Evolutionary conservation across 257 asterid genomes (phyloP).

Genomic region (Solanum arcanum): DNA sequence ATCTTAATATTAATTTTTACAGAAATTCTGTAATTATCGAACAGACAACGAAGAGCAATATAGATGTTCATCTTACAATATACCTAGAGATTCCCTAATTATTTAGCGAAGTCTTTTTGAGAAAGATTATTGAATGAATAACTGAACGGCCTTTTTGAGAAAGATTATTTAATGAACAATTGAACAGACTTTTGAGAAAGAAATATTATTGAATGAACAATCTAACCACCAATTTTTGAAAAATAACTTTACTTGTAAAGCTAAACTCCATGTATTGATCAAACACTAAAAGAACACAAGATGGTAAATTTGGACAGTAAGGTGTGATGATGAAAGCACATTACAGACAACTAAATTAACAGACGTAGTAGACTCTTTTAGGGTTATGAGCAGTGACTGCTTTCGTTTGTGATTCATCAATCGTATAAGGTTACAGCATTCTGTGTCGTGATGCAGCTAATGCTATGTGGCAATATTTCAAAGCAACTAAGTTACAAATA

Average conservation of each 20-base stretch:
- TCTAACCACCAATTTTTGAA: background rate
- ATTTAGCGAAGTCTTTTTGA: background rate
- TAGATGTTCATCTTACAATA: background rate
- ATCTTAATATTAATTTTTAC: background rate
- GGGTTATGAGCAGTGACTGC: background rate
- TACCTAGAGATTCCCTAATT: background rate
- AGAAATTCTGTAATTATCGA: background rate
- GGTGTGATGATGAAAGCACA: background rate
- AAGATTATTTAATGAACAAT: too few species aligned
- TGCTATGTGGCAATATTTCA: background rate
- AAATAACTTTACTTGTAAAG: background rate
- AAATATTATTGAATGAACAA: background rate
- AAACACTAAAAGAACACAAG: background rate
- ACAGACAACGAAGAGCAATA: background rate
- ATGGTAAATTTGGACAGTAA: background rate
- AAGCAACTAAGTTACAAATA: background rate
- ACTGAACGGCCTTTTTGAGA: background rate
- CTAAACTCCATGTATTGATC: background rate
- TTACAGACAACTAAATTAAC: background rate
- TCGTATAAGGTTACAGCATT: background rate
- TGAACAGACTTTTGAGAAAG: background rate
- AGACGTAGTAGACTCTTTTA: background rate
- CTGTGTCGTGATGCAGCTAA: background rate
- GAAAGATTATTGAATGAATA: background rate
- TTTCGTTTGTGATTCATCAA: background rate